These are phyloP conservation scores for Dactylellina sp. DNA, from an alignment of 2,329 filamentous ascomycete genomes.

Conservation along the genomic window DNA sequence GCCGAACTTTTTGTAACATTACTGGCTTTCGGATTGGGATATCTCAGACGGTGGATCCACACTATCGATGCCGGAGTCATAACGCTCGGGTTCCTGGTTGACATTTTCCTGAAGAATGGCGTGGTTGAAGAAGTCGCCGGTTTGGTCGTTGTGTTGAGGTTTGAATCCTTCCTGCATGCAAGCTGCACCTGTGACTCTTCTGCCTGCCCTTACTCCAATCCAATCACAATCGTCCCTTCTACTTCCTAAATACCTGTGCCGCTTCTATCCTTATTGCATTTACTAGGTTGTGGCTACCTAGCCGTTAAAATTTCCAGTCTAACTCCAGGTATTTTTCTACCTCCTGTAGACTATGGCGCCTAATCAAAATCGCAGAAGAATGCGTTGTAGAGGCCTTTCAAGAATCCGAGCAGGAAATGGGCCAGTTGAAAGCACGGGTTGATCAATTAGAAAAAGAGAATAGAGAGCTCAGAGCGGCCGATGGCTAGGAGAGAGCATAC, in stretches of 20 bases:
- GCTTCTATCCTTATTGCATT: conserved; percentile 2
- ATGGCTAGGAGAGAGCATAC: background rate
- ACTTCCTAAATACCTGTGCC: conserved; percentile 6
- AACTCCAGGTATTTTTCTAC: conserved; percentile 13
- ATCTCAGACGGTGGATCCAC: conserved; percentile 50
- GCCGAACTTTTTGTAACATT: conserved; percentile 42
- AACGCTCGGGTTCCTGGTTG: conserved; percentile 40
- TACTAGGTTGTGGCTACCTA: background rate
- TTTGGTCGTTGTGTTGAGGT: conserved; percentile 50
- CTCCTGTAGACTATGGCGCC: conserved; percentile 36
- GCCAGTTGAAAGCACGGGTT: conserved; percentile 24
- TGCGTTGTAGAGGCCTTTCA: conserved; percentile 52
- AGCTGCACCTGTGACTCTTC: conserved; percentile 38
- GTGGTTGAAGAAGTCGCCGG: conserved; percentile 46
- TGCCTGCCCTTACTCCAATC: conserved; percentile 11
- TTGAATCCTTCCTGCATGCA: conserved; percentile 35
- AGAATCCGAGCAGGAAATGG: conserved; percentile 42
- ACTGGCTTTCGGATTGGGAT: conserved; percentile 34
- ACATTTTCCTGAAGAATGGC: conserved; percentile 43
- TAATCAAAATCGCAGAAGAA: conserved; percentile 54
- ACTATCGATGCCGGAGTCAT: conserved; percentile 45
- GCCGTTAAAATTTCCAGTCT: conserved; percentile 13
- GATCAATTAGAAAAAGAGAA: conserved; percentile 53
- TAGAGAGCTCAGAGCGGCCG: conserved; percentile 30
- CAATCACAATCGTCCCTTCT: conserved; percentile 9